phyloP scores from a whole-genome alignment of 257 asterid species.

The Eustoma russellianum region DNA sequence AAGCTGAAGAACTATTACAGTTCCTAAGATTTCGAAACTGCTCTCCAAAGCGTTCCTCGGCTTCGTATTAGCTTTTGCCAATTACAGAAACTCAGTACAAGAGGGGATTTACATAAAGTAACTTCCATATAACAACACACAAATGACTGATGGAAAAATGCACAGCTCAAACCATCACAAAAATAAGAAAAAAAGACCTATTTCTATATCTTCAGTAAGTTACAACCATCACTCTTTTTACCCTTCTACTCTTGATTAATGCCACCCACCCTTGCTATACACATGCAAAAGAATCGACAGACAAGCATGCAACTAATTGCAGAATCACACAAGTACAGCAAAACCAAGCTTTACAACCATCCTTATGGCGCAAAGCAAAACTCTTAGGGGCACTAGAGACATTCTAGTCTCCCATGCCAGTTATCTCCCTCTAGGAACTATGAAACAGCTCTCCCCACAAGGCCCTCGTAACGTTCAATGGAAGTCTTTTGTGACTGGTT shows the following conservation, averaged over 20 bases:
- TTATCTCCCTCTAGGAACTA: conserved; percentile 19
- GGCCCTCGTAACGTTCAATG: conserved; percentile 14
- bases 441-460: conserved; percentile 34
- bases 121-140: neutral
- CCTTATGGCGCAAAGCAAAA: conserved; percentile 1
- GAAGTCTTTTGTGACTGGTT: conserved; percentile 19
- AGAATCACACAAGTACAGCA: conserved; percentile 3
- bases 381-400: neutral
- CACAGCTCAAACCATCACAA: neutral
- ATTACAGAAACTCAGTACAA: conserved; percentile 6
- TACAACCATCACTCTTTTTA: neutral
- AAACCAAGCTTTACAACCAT: conserved; percentile 3
- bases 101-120: neutral
- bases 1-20: no score
- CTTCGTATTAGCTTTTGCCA: neutral
- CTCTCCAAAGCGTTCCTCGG: neutral
- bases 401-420: neutral
- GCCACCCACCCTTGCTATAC: neutral
- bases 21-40: no score
- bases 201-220: neutral
- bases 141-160: neutral
- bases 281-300: neutral
- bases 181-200: neutral
- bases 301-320: neutral
- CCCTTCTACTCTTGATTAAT: neutral